phyloP scores from a whole-genome alignment of 2,329 filamentous ascomycete species.

The Claviceps sorghi region DNA sequence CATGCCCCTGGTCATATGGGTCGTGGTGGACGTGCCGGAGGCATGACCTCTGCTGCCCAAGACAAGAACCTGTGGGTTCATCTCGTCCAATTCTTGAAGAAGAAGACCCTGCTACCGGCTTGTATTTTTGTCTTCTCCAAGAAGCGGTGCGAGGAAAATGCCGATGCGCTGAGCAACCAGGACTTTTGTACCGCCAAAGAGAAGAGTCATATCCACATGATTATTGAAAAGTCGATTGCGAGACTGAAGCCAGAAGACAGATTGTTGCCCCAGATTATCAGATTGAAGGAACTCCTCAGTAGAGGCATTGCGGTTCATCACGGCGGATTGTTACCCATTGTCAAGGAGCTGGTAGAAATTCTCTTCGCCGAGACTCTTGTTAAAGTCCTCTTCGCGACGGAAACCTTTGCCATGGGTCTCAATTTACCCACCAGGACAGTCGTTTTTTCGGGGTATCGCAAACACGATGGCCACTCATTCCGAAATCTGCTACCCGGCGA shows the following conservation, averaged over 20 bases:
- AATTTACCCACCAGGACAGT: slow-evolving; percentile 93
- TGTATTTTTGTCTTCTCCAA: slow-evolving; percentile 99
- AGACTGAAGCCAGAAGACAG: slow-evolving; percentile 83
- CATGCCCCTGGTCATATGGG: slow-evolving; percentile 74
- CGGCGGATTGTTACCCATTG: slow-evolving; percentile 83
- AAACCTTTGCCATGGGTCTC: slow-evolving; percentile 96
- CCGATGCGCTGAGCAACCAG: slow-evolving; percentile 83
- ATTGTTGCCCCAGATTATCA: slow-evolving; percentile 77
- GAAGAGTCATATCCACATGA: slow-evolving; percentile 96
- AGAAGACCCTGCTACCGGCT: slow-evolving; percentile 72
- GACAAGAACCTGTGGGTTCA: slow-evolving; percentile 97
- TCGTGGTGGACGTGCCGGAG: slow-evolving; percentile 68
- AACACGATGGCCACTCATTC: slow-evolving; percentile 88
- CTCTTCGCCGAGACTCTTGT: slow-evolving; percentile 89
- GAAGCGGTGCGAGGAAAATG: slow-evolving; percentile 93
- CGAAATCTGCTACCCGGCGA: slow-evolving; percentile 84
- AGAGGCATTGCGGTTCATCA: slow-evolving; percentile 93
- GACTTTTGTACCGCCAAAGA: slow-evolving; percentile 88
- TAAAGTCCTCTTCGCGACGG: slow-evolving; percentile 92
- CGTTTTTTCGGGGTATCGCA: slow-evolving; percentile 92
- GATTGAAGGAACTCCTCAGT: slow-evolving; percentile 69
- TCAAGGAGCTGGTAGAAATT: slow-evolving; percentile 96
- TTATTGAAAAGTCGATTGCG: slow-evolving; percentile 86
- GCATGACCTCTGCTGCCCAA: slow-evolving; percentile 77
- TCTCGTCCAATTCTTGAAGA: slow-evolving; percentile 78